These are phyloP conservation scores for Hypoxylon sp. DNA, from an alignment of 2,329 filamentous ascomycete species.

Conservation along the genomic window DNA sequence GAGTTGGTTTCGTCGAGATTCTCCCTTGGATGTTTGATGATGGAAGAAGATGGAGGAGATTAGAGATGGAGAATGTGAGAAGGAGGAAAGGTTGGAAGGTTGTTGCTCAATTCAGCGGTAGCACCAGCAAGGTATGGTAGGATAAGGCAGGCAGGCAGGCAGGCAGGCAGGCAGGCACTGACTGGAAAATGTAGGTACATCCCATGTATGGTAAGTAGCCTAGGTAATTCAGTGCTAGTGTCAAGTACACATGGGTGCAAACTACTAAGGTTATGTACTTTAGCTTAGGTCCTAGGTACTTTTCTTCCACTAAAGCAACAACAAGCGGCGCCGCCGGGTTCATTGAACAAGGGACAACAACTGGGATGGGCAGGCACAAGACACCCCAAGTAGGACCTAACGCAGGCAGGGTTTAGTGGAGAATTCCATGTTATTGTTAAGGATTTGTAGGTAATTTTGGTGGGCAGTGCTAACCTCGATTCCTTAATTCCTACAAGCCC, in stretches of 20 bases:
- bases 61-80: constrained; percentile 40
- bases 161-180: not conserved
- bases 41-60: constrained; percentile 35
- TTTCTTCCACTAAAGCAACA: constrained; percentile 5
- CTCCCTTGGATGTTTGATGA: constrained; percentile 33
- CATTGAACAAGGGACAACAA: constrained; percentile 21
- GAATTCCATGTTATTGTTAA: constrained; percentile 7
- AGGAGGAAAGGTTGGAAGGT: constrained; percentile 45
- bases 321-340: constrained; percentile 19
- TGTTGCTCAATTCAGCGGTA: constrained; percentile 43
- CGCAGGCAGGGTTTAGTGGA: constrained; percentile 30
- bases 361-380: not conserved
- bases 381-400: constrained; percentile 15
- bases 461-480: constrained; percentile 1
- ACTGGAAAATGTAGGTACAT: constrained; percentile 4
- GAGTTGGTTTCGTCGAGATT: constrained; percentile 15
- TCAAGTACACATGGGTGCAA: too few relatives aligned
- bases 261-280: too few relatives aligned
- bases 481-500: not conserved
- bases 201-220: not conserved
- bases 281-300: too few relatives aligned
- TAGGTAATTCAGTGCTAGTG: too few relatives aligned
- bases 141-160: constrained; percentile 10
- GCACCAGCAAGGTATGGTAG: constrained; percentile 29
- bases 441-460: constrained; percentile 24